A percentile compares a stretch with the other conserved stretches of the same genome.
phyloP scores from a whole-genome alignment of 116 monocot genomes.

The Thalassia testudinum region DNA sequence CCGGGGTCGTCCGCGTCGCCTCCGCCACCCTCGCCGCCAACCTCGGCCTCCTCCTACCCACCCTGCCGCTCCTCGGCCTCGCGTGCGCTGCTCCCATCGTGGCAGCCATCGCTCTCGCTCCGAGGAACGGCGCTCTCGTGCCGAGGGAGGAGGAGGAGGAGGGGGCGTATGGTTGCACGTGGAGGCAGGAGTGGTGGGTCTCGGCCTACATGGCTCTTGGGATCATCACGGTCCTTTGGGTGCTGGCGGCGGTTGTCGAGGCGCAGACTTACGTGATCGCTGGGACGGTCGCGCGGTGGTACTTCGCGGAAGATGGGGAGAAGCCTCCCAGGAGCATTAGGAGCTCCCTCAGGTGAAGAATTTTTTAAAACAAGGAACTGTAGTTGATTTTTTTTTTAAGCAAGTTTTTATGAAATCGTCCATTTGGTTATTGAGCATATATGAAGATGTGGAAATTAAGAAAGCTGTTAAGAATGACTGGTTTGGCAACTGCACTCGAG shows the following conservation, averaged over 20 bases:
- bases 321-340: constrained; percentile 39
- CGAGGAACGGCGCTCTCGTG: constrained; percentile 43
- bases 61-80: constrained; percentile 31
- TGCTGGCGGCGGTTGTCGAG: constrained; percentile 43
- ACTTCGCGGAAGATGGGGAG: constrained; percentile 41
- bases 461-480: too few relatives aligned
- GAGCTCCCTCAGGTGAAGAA: constrained; percentile 58
- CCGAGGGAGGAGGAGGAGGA: constrained; percentile 14
- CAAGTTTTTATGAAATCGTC: not conserved
- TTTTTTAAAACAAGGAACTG: not conserved
- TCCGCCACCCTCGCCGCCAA: constrained; percentile 39
- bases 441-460: too few relatives aligned
- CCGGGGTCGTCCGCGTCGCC: constrained; percentile 39
- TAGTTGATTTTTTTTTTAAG: not conserved
- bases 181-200: constrained; percentile 79
- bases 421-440: too few relatives aligned
- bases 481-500: too few relatives aligned
- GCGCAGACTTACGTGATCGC: constrained; percentile 70
- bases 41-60: constrained; percentile 20
- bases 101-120: constrained; percentile 42
- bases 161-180: constrained; percentile 35
- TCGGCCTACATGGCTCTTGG: constrained; percentile 58
- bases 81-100: constrained; percentile 29
- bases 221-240: constrained; percentile 73
- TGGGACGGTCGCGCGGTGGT: constrained; percentile 83